Conservation (phyloP, 2,329 filamentous ascomycete genomes). For the Xylaria sp. region DNA sequence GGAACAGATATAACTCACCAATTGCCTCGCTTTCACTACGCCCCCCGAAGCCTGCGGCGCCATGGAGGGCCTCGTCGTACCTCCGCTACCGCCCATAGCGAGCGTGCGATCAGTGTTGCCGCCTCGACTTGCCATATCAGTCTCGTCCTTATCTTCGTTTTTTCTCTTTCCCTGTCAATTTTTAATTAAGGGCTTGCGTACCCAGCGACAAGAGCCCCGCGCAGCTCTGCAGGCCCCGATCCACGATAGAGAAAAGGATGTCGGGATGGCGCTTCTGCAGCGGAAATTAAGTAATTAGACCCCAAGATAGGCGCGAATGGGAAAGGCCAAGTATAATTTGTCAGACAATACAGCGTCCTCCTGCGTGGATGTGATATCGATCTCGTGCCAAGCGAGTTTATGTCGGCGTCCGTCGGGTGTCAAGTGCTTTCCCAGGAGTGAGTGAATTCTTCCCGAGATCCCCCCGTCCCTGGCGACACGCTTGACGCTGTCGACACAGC, state of each 20-base stretch:
- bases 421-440: constrained; percentile 20
- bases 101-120: constrained; percentile 41
- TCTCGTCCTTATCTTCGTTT: not conserved
- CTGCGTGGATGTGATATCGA: not conserved
- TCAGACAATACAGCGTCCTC: not conserved
- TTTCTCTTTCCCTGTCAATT: not conserved
- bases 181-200: not conserved
- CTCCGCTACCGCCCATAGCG: constrained; percentile 41
- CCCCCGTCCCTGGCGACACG: not conserved
- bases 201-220: not conserved
- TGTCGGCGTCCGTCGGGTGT: constrained; percentile 31
- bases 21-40: constrained; percentile 61
- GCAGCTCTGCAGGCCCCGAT: not conserved
- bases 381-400: constrained; percentile 25
- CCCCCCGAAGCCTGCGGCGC: constrained; percentile 54
- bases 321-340: constrained; percentile 13
- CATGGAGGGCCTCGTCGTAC: constrained; percentile 51
- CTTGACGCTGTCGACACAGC: not conserved
- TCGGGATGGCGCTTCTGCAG: constrained; percentile 23
- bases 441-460: constrained; percentile 2
- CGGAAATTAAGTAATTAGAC: not conserved
- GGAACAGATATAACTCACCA: constrained; percentile 52
- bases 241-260: not conserved
- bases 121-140: constrained; percentile 40
- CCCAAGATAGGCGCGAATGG: not conserved